Percentiles rank a stretch among this genome's conserved stretches.
These are phyloP conservation scores for Neofusicoccum parvum DNA, from an alignment of 2,329 filamentous ascomycete species.

Conservation along the genomic window DNA sequence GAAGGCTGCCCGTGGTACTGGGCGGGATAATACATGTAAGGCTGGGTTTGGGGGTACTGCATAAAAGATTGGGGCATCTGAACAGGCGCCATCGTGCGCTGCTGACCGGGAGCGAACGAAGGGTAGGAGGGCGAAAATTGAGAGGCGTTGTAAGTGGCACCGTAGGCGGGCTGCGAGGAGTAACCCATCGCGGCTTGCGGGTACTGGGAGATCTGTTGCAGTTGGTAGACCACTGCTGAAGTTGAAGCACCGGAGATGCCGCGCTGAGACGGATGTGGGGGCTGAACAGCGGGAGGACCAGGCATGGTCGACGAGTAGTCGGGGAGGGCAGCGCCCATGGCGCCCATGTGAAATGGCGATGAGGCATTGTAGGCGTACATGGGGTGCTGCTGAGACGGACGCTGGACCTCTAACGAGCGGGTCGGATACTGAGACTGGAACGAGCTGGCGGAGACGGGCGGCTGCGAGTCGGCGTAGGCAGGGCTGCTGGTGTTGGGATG, in stretches of 20 bases:
- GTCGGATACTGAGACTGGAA: constrained; percentile 25
- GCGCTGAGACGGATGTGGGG: constrained; percentile 30
- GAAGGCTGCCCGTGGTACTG: constrained; percentile 24
- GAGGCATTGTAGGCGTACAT: constrained; percentile 28
- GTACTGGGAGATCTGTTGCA: constrained; percentile 42
- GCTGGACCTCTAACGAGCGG: constrained; percentile 31
- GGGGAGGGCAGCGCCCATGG: constrained; percentile 40
- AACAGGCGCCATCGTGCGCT: constrained; percentile 6
- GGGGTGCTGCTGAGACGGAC: constrained; percentile 30
- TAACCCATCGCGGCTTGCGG: constrained; percentile 30
- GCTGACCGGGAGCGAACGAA: constrained; percentile 16
- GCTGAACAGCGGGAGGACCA: constrained; percentile 1
- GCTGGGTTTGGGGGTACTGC: constrained; percentile 15
- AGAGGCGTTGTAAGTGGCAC: constrained; percentile 29
- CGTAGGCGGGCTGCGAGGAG: constrained; percentile 32
- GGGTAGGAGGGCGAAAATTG: constrained; percentile 35
- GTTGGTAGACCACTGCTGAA: constrained; percentile 43
- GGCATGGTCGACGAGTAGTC: constrained; percentile 34
- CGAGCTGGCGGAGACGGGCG: background rate
- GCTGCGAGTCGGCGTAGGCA: constrained; percentile 27
- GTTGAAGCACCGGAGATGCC: constrained; percentile 41
- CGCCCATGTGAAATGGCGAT: constrained; percentile 38
- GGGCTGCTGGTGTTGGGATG: constrained; percentile 11
- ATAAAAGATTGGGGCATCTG: constrained; percentile 15
- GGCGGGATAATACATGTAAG: constrained; percentile 20